These are phyloP conservation scores for Aspergillus aculeatinus DNA, from an alignment of 2,329 filamentous ascomycete genomes.

Conservation along the genomic window DNA sequence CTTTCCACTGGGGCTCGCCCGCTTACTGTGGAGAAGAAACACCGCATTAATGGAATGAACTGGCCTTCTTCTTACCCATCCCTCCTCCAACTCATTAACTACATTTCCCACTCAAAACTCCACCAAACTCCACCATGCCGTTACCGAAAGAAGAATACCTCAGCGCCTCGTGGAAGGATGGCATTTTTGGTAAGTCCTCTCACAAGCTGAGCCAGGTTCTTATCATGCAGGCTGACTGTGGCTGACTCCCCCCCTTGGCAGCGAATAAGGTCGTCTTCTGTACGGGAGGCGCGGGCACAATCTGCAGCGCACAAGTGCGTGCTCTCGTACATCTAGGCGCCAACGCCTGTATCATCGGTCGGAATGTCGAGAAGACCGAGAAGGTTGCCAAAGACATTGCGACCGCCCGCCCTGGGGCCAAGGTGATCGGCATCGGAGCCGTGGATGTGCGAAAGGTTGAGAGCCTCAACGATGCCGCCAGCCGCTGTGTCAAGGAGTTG, in stretches of 20 bases:
- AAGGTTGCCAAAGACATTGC: conserved; percentile 77
- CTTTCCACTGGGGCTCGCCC: too few relatives aligned
- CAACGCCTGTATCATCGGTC: conserved; percentile 89
- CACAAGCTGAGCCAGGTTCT: neutral
- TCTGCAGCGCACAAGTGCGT: conserved; percentile 90
- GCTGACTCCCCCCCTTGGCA: conserved; percentile 40
- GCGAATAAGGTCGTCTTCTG: conserved; percentile 90
- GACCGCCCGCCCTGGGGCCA: conserved; percentile 72
- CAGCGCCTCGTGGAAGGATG: conserved; percentile 81
- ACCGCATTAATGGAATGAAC: too few relatives aligned
- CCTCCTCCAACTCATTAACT: too few relatives aligned
- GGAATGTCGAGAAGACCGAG: conserved; percentile 86
- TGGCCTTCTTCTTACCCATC: too few relatives aligned
- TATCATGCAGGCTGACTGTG: neutral
- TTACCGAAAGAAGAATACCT: conserved; percentile 72
- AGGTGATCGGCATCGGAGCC: conserved; percentile 79
- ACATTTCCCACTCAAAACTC: too few relatives aligned
- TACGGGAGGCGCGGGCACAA: conserved; percentile 88
- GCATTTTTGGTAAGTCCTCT: conserved; percentile 69
- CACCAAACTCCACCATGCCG: conserved; percentile 54
- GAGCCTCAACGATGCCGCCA: conserved; percentile 69
- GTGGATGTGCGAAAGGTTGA: conserved; percentile 72
- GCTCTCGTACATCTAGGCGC: conserved; percentile 89
- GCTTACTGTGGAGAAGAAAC: too few relatives aligned
- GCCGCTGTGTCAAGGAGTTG: conserved; percentile 76